phyloP scores from a whole-genome alignment of 306 rosid genomes.

The Oemleria cerasiformis region DNA sequence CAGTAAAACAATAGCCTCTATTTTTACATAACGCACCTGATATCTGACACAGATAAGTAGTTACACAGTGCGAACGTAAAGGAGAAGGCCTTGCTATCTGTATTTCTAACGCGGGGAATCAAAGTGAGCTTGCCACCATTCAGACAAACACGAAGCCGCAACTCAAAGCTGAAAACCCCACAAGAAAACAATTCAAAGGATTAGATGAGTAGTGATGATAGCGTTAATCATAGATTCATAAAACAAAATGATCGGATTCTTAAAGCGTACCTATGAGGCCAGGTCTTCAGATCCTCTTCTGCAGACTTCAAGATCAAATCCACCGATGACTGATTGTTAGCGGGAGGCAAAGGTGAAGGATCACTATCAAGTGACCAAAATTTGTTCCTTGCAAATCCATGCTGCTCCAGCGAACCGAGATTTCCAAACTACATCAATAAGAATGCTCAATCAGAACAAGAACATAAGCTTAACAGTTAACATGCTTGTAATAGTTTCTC shows the following conservation, averaged over 20 bases:
- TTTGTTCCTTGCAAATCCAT: constrained; percentile 60
- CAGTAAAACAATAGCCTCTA: neutral
- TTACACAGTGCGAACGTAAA: constrained; percentile 60
- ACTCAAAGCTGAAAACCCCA: constrained; percentile 54
- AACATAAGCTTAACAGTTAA: constrained; percentile 1
- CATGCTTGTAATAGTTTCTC: constrained; percentile 9
- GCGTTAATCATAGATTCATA: neutral
- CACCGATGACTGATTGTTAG: constrained; percentile 59
- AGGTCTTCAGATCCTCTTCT: constrained; percentile 52
- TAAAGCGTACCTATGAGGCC: constrained; percentile 49
- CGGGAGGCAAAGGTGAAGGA: constrained; percentile 60
- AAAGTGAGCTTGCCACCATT: constrained; percentile 61
- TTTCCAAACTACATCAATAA: constrained; percentile 58
- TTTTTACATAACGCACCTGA: constrained; percentile 47
- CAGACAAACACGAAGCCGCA: constrained; percentile 58
- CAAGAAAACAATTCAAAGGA: neutral
- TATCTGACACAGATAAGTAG: constrained; percentile 65
- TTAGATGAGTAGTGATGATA: constrained; percentile 4
- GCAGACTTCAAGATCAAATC: constrained; percentile 66
- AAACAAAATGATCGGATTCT: neutral
- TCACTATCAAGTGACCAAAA: constrained; percentile 67
- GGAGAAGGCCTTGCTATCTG: constrained; percentile 52
- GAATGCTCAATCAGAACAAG: constrained; percentile 11
- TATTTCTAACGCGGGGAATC: constrained; percentile 62
- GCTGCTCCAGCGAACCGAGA: constrained; percentile 50